phyloP scores from a whole-genome alignment of 495 filamentous ascomycete genomes.

The Penicillium macrosclerotiorum region DNA sequence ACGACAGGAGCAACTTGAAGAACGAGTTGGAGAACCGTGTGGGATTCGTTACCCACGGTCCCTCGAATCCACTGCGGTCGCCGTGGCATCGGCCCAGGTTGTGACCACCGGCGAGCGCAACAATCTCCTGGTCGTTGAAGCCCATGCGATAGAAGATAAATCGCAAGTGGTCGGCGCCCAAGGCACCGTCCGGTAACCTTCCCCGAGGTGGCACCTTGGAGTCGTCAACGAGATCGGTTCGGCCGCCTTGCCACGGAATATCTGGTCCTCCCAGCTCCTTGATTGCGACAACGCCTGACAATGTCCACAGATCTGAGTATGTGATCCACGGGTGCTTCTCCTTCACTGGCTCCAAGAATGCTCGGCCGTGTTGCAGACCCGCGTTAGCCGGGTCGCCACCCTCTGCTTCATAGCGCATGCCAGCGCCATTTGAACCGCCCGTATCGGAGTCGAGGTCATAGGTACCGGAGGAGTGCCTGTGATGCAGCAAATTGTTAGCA shows the following conservation, averaged over 20 bases:
- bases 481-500: not conserved
- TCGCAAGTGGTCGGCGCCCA: slow-evolving; percentile 57
- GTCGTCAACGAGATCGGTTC: slow-evolving; percentile 59
- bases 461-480: slow-evolving; percentile 59
- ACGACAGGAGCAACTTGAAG: slow-evolving; percentile 52
- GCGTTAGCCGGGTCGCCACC: slow-evolving; percentile 64
- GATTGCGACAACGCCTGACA: slow-evolving; percentile 58
- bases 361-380: slow-evolving; percentile 60
- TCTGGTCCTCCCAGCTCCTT: slow-evolving; percentile 56
- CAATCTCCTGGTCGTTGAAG: slow-evolving; percentile 64
- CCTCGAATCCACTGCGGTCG: slow-evolving; percentile 60
- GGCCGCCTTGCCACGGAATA: slow-evolving; percentile 52
- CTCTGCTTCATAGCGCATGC: slow-evolving; percentile 63
- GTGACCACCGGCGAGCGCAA: slow-evolving; percentile 59
- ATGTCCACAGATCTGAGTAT: slow-evolving; percentile 62
- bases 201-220: slow-evolving; percentile 55
- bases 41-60: slow-evolving; percentile 63
- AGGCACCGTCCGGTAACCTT: slow-evolving; percentile 56
- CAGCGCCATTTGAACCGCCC: slow-evolving; percentile 61
- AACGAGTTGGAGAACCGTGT: slow-evolving; percentile 65
- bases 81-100: slow-evolving; percentile 59
- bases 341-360: slow-evolving; percentile 61
- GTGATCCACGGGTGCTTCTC: slow-evolving; percentile 59
- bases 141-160: slow-evolving; percentile 62
- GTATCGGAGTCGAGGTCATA: slow-evolving; percentile 58